Conservation (phyloP, 352 stramenopile genomes). For the Globisporangium radiosum region DNA sequence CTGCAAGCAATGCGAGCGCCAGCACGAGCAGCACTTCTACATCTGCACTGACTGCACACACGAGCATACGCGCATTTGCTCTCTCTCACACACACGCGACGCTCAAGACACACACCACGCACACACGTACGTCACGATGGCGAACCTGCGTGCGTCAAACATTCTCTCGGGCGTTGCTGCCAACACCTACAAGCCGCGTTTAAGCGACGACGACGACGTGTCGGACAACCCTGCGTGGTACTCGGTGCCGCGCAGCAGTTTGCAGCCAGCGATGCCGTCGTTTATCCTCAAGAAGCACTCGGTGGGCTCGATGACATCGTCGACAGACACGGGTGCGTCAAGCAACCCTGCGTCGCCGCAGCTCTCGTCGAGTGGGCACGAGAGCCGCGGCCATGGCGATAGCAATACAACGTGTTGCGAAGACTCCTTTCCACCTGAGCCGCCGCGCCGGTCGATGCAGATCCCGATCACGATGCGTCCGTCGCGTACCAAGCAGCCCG, state of each 20-base stretch:
- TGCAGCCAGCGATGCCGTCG: conserved; percentile 46
- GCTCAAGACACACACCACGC: too few relatives aligned
- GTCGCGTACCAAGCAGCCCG: conserved; percentile 19
- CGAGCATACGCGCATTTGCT: too few relatives aligned
- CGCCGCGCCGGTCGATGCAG: conserved; percentile 10
- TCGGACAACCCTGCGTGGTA: conserved; percentile 70
- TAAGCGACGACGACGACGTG: conserved; percentile 50
- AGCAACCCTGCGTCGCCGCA: conserved; percentile 10
- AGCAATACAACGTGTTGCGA: not conserved
- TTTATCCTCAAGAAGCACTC: conserved; percentile 59
- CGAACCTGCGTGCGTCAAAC: not conserved
- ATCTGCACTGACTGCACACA: too few relatives aligned
- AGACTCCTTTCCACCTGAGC: conserved; percentile 23
- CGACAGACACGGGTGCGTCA: conserved; percentile 13
- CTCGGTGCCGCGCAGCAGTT: conserved; percentile 44
- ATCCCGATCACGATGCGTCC: conserved; percentile 4
- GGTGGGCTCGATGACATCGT: conserved; percentile 25
- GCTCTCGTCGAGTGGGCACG: not conserved
- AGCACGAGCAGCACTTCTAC: too few relatives aligned
- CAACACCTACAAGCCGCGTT: not conserved
- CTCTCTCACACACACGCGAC: too few relatives aligned
- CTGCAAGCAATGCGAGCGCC: too few relatives aligned
- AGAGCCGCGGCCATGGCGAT: not conserved
- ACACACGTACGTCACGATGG: not conserved
- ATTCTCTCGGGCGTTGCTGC: not conserved